phyloP scores from a whole-genome alignment of 305 asterid species.

The Ajuga reptans region DNA sequence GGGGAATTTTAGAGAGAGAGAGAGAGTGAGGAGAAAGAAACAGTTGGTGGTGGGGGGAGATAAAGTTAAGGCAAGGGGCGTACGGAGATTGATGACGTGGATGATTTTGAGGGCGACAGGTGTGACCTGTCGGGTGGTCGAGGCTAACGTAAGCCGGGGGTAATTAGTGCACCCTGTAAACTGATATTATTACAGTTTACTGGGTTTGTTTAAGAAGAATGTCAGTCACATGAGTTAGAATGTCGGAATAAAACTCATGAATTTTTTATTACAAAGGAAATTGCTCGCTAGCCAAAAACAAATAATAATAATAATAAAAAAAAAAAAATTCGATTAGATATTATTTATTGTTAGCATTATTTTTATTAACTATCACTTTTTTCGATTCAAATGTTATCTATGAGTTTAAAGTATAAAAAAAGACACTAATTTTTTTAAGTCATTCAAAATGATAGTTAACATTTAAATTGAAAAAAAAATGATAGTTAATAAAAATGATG shows the following conservation, averaged over 20 bases:
- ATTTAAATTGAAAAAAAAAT: too few species aligned
- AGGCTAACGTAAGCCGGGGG: constrained; percentile 39
- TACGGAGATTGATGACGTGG: constrained; percentile 43
- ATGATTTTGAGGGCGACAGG: constrained; percentile 26
- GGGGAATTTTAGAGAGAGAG: constrained; percentile 33
- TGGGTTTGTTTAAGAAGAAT: background rate
- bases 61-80: constrained; percentile 32
- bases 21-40: constrained; percentile 24
- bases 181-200: constrained; percentile 16
- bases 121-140: constrained; percentile 38
- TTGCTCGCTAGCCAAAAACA: too few species aligned
- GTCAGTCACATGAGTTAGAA: constrained; percentile 12
- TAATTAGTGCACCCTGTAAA: constrained; percentile 17
- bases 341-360: too few species aligned
- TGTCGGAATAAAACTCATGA: background rate
- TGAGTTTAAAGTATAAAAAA: too few species aligned
- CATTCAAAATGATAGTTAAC: too few species aligned
- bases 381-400: too few species aligned
- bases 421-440: too few species aligned
- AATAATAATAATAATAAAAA: too few species aligned
- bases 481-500: too few species aligned
- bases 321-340: too few species aligned
- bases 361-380: too few species aligned
- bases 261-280: background rate
- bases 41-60: constrained; percentile 34